Conservation (phyloP, 2,329 filamentous ascomycete genomes). For the Neonectria punicea region DNA sequence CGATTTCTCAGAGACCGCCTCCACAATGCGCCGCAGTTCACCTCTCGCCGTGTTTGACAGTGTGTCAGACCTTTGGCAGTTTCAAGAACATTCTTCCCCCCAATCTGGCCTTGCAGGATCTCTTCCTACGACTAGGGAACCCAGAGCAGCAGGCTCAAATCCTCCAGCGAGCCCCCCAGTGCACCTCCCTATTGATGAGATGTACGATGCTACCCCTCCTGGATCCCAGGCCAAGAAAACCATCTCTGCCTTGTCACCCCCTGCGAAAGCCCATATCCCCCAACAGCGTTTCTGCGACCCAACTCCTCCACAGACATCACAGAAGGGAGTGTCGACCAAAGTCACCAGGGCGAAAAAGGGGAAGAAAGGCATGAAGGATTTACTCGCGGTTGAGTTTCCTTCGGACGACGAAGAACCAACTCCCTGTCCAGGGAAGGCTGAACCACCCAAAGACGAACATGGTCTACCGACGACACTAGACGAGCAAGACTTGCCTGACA, state of each 20-base stretch:
- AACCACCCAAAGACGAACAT: background rate
- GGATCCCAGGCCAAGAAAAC: constrained; percentile 6
- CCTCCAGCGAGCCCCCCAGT: background rate
- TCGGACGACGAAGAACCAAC: constrained; percentile 8
- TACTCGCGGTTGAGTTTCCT: constrained; percentile 8
- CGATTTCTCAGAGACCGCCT: constrained; percentile 52
- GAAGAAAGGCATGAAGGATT: constrained; percentile 6
- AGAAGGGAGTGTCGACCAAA: background rate
- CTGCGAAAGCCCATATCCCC: background rate
- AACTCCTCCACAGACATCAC: constrained; percentile 1
- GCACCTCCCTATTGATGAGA: constrained; percentile 42
- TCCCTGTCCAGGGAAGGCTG: background rate
- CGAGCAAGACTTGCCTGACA: background rate
- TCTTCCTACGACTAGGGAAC: constrained; percentile 6
- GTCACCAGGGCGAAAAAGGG: constrained; percentile 4
- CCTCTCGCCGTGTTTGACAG: constrained; percentile 31
- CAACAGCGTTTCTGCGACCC: constrained; percentile 5
- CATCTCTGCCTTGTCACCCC: constrained; percentile 4
- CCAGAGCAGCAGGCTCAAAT: constrained; percentile 5
- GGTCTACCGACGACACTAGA: background rate
- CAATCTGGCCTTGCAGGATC: background rate
- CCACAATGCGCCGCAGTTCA: constrained; percentile 47
- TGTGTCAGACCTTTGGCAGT: constrained; percentile 29
- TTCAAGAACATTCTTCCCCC: constrained; percentile 22
- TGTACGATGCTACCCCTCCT: constrained; percentile 44